Percentiles rank a stretch among this genome's conserved stretches.
Evolutionary conservation across 148 eudicot genomes (phyloP).

Genomic region (Tetragonia tetragonoides): DNA sequence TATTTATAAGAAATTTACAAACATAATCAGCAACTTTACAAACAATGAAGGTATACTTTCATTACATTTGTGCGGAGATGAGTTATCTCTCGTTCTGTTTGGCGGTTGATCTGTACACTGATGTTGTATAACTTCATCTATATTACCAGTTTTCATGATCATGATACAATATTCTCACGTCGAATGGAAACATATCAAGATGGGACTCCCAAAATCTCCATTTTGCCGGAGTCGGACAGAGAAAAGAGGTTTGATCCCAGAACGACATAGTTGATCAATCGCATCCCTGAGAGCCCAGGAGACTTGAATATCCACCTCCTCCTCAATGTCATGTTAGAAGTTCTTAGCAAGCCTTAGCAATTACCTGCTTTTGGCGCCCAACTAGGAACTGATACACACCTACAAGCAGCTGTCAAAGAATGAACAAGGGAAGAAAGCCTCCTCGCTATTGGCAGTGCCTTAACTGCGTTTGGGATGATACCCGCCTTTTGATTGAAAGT

Average conservation of each 20-base stretch:
- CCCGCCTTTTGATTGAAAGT: background rate
- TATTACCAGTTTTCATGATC: too few species aligned
- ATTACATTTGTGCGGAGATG: background rate
- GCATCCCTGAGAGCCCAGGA: too few species aligned
- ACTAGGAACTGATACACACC: conserved; percentile 5
- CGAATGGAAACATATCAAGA: too few species aligned
- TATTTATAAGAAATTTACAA: background rate
- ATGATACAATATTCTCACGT: too few species aligned
- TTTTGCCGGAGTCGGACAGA: too few species aligned
- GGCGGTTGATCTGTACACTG: too few species aligned
- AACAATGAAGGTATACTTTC: background rate
- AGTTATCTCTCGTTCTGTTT: background rate
- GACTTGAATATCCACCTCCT: background rate
- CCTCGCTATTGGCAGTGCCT: background rate
- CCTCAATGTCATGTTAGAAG: background rate
- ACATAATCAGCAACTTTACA: background rate
- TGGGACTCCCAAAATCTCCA: too few species aligned
- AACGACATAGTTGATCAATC: too few species aligned
- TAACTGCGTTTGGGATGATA: background rate
- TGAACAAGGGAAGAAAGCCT: conserved; percentile 16
- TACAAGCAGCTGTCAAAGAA: conserved; percentile 10
- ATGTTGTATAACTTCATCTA: too few species aligned
- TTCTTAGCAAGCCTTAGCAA: background rate
- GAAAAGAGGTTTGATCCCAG: too few species aligned
- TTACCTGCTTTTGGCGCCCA: background rate